Evolutionary conservation across 2,329 filamentous ascomycete genomes (phyloP).

Genomic region (Trichophyton schoenleinii): DNA sequence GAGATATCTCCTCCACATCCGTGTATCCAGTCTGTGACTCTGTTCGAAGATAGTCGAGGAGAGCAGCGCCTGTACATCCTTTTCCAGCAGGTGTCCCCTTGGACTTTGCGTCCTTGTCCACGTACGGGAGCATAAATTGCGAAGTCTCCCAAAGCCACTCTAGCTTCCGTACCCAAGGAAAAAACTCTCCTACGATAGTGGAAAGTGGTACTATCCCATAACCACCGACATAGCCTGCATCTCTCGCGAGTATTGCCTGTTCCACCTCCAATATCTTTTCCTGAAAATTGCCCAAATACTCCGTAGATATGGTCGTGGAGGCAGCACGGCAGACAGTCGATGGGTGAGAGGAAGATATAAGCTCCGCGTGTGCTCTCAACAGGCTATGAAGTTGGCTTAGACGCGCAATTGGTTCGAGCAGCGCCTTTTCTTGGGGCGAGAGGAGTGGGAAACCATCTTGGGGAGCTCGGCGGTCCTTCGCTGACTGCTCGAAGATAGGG

Average conservation of each 20-base stretch:
- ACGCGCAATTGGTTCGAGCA: constrained; percentile 63
- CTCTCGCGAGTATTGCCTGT: constrained; percentile 58
- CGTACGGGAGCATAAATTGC: constrained; percentile 50
- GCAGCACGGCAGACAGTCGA: constrained; percentile 82
- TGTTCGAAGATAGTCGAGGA: constrained; percentile 64
- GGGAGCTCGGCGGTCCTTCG: constrained; percentile 40
- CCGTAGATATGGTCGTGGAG: constrained; percentile 60
- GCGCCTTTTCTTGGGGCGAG: constrained; percentile 68
- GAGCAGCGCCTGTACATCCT: constrained; percentile 51
- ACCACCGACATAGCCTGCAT: constrained; percentile 70
- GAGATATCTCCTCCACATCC: constrained; percentile 67
- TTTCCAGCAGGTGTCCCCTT: constrained; percentile 13
- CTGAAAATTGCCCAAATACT: constrained; percentile 70
- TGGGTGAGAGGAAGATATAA: constrained; percentile 56
- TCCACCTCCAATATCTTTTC: constrained; percentile 76
- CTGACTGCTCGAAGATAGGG: constrained; percentile 56
- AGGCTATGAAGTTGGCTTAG: constrained; percentile 67
- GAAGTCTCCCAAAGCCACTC: constrained; percentile 72
- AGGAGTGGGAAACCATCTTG: constrained; percentile 38
- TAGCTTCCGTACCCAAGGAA: constrained; percentile 71
- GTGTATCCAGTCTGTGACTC: constrained; percentile 79
- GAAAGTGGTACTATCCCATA: constrained; percentile 91
- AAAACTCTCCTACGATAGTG: constrained; percentile 68
- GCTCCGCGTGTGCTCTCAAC: constrained; percentile 53
- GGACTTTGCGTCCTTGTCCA: constrained; percentile 19